Conservation (phyloP, 2,329 filamentous ascomycete genomes). For the Aspergillus phoenicis region DNA sequence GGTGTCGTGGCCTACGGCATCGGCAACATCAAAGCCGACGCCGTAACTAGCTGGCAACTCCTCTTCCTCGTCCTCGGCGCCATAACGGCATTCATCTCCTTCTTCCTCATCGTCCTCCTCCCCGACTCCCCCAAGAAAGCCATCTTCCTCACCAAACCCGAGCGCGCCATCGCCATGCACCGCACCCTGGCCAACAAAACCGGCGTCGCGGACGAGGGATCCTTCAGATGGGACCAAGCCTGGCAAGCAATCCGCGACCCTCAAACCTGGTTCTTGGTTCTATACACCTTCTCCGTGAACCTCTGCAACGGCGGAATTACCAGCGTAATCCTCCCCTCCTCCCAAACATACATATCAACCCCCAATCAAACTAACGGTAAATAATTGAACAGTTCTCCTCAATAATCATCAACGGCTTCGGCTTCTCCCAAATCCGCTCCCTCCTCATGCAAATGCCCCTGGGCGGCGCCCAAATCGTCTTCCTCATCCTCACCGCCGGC, state of each 20-base stretch:
- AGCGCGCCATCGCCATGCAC: constrained; percentile 53
- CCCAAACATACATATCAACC: background rate
- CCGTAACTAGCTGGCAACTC: constrained; percentile 31
- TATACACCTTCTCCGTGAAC: constrained; percentile 37
- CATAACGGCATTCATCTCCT: constrained; percentile 28
- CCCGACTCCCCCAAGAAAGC: constrained; percentile 41
- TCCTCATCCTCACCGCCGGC: constrained; percentile 33
- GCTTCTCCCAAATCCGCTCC: constrained; percentile 39
- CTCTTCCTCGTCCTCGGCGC: constrained; percentile 36
- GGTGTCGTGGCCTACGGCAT: constrained; percentile 34
- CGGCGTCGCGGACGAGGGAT: constrained; percentile 55
- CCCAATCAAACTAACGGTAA: background rate
- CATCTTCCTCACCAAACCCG: constrained; percentile 44
- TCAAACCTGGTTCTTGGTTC: constrained; percentile 37
- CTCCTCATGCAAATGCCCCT: constrained; percentile 43
- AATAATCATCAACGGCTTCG: constrained; percentile 43
- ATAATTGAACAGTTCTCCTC: constrained; percentile 29
- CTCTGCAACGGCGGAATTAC: constrained; percentile 39
- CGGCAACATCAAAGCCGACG: constrained; percentile 23
- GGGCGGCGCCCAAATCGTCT: constrained; percentile 37
- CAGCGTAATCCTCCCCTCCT: constrained; percentile 20
- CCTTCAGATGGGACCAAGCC: constrained; percentile 48
- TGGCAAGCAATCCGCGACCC: constrained; percentile 34
- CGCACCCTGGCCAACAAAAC: constrained; percentile 55
- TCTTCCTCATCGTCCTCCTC: constrained; percentile 25